Conservation (phyloP, 768 basidiomycete genomes). For the Phylloporus sp. region DNA sequence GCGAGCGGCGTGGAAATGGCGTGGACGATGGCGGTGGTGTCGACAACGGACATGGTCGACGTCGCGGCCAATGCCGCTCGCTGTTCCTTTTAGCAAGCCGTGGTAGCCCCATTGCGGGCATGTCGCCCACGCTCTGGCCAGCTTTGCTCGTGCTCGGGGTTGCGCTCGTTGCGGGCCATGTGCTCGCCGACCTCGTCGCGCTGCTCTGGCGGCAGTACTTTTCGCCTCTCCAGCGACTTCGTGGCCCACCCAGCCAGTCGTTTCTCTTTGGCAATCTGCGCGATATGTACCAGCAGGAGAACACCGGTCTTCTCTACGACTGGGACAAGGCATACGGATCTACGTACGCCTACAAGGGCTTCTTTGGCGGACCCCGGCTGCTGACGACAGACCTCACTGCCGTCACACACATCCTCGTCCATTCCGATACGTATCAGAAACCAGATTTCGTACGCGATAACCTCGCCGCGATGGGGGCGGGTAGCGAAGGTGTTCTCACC, state of each 20-base stretch:
- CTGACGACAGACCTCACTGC: slow-evolving; percentile 58
- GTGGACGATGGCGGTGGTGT: slow-evolving; percentile 14
- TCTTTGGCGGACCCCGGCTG: slow-evolving; percentile 49
- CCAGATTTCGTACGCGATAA: slow-evolving; percentile 53
- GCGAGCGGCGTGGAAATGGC: slow-evolving; percentile 19
- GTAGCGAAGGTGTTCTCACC: slow-evolving; percentile 46
- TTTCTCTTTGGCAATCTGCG: slow-evolving; percentile 51
- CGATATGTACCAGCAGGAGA: slow-evolving; percentile 57
- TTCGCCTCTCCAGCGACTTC: slow-evolving; percentile 47
- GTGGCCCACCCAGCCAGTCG: slow-evolving; percentile 43
- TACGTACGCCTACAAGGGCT: slow-evolving; percentile 51
- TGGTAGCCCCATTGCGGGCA: not conserved
- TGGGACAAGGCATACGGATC: slow-evolving; percentile 48
- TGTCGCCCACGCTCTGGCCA: slow-evolving; percentile 4
- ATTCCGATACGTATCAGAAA: slow-evolving; percentile 58
- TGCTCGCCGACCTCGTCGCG: slow-evolving; percentile 35
- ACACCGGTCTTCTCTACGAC: slow-evolving; percentile 42
- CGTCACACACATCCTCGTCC: slow-evolving; percentile 52
- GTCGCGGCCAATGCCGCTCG: not conserved
- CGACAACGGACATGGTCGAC: not conserved
- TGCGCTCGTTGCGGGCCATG: slow-evolving; percentile 20
- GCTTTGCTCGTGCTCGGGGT: slow-evolving; percentile 1
- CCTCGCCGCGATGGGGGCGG: slow-evolving; percentile 49
- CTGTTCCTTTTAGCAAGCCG: not conserved
- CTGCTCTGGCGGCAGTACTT: slow-evolving; percentile 43